Percentiles rank a stretch among this genome's conserved stretches.
Conservation (phyloP, 2,329 filamentous ascomycete genomes). For the Neofusicoccum sp. region DNA sequence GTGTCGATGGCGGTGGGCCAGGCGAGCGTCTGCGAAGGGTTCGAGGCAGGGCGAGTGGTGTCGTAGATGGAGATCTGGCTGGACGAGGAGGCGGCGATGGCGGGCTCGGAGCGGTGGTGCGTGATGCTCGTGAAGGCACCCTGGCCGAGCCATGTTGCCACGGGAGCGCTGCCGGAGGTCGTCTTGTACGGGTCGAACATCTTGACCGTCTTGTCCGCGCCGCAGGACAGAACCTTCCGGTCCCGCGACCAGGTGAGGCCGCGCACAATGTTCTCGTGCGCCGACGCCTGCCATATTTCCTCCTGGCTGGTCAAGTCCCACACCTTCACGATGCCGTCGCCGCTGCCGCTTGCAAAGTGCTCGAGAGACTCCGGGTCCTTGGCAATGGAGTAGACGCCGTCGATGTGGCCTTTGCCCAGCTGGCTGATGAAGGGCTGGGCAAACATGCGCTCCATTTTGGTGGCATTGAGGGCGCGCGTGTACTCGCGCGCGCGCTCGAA, state of each 20-base stretch:
- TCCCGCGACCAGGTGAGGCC: constrained; percentile 86
- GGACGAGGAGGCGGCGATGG: constrained; percentile 72
- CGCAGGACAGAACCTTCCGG: constrained; percentile 81
- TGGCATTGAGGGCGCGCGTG: constrained; percentile 74
- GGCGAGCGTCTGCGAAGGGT: constrained; percentile 75
- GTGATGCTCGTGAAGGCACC: constrained; percentile 81
- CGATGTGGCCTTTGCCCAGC: constrained; percentile 86
- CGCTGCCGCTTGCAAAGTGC: constrained; percentile 49
- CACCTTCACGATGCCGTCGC: constrained; percentile 86
- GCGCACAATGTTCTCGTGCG: constrained; percentile 93
- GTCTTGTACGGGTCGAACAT: constrained; percentile 87
- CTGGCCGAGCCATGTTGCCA: constrained; percentile 80
- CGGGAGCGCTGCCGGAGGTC: constrained; percentile 64
- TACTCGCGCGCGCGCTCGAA: constrained; percentile 90
- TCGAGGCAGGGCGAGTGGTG: constrained; percentile 70
- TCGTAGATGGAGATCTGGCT: constrained; percentile 86
- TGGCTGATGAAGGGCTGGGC: constrained; percentile 80
- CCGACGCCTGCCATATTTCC: constrained; percentile 74
- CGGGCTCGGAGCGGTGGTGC: constrained; percentile 74
- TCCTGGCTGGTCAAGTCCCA: constrained; percentile 76
- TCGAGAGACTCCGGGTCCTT: constrained; percentile 43
- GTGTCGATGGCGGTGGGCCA: constrained; percentile 92
- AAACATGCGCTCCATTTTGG: constrained; percentile 93
- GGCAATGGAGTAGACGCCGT: constrained; percentile 61
- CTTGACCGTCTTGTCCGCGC: constrained; percentile 82